Base-by-base conservation (phyloP, 148 eudicot genomes). In the Persicaria maculosa region DNA sequence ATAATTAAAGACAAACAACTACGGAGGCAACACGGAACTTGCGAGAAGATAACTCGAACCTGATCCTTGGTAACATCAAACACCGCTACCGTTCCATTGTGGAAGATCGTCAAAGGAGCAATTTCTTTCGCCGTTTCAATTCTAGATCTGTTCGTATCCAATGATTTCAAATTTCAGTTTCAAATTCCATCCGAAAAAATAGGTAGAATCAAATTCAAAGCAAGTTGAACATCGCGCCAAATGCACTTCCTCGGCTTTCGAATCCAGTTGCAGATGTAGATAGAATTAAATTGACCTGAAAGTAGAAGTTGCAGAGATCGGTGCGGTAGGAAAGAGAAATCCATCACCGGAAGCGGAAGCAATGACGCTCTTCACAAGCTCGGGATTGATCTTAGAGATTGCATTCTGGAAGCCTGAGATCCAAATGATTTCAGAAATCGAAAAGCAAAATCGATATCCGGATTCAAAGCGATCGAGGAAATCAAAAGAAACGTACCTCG, bases 321-420 rank as follows among this genome's bases (percentile, higher is more conserved):
- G 47, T 7, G 44, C 5, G 15, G 76, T 25, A 7, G 61, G 17
- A 11, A 67, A 55, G 16, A 59, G 14, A 16, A 1, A 53, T n/a
- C n/a, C 19, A 22, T 69, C 3, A 0, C 43, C 45, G 4, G 77
- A 14, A 14, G 72, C 85, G 1, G 83, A 80, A 3, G 84, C 91
- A 14, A 91, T 80, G 50, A 88, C 82, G 45, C 84, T 84, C 81
- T 83, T 89, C 61, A 91, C 76, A 0, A 91, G 74, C 57, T 89
- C 88, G 1, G 97, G 93, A 54, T 85, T 85, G 7, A 91, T 81
- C 85, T 88, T 91, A 1, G 93, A 85, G 14, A 89, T 83, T 2
- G 70, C 76, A 46, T 20, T 59, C 10, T 74, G 76, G 9, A 74
- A 17, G 14, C 68, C 76, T 74, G 36, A 52, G 40, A 31, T 31